Evolutionary conservation across 805 yeast genomes (phyloP).

Genomic region (Saccharomycopsis oosterbeekiorum): DNA sequence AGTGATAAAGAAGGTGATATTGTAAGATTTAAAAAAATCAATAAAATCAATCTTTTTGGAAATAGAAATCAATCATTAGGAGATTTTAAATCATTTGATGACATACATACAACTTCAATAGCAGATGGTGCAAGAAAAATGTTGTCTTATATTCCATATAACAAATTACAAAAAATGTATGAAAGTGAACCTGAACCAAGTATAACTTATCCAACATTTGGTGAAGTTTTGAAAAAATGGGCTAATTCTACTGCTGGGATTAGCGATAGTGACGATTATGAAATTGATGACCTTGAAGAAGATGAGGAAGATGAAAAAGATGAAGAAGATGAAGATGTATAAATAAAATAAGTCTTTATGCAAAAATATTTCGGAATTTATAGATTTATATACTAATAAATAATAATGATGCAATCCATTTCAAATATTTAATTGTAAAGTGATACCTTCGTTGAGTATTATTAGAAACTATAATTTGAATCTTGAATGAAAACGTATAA

Average conservation of each 20-base stretch:
- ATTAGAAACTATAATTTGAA: too few relatives aligned
- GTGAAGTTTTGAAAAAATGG: constrained; percentile 16
- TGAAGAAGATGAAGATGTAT: constrained; percentile 1
- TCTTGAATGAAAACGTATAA: too few relatives aligned
- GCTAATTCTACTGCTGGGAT: constrained; percentile 18
- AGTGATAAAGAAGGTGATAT: constrained; percentile 15
- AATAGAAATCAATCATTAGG: neutral
- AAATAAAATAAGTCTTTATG: neutral
- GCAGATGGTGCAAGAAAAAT: neutral
- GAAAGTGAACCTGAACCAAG: constrained; percentile 9
- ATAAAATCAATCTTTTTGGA: constrained; percentile 1
- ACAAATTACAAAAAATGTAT: neutral
- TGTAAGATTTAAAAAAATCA: constrained; percentile 7
- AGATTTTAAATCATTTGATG: neutral
- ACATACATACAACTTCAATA: neutral
- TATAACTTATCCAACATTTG: constrained; percentile 12
- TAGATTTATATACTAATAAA: neutral
- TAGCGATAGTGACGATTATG: constrained; percentile 16
- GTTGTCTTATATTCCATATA: neutral
- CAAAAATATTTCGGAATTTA: neutral
- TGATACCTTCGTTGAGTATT: too few relatives aligned
- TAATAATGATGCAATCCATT: neutral
- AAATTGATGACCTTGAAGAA: constrained; percentile 9
- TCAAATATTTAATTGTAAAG: too few relatives aligned
- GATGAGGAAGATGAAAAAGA: constrained; percentile 3